Percentiles rank a stretch among this genome's conserved stretches.
Conservation (phyloP, 2,329 filamentous ascomycete genomes). For the Fusarium compactum region DNA sequence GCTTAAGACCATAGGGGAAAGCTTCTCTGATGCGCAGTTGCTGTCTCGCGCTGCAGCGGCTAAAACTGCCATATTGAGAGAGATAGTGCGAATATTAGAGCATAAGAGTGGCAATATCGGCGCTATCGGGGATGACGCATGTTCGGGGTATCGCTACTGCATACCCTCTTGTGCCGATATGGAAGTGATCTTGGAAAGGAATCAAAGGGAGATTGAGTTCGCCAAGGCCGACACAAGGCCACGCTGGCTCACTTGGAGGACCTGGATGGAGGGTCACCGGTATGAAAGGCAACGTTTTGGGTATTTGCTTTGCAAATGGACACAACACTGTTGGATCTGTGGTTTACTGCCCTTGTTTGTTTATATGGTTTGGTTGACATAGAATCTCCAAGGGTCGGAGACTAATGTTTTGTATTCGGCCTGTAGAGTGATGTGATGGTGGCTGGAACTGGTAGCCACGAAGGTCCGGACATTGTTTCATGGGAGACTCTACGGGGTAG, state of each 20-base stretch:
- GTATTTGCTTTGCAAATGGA: neutral
- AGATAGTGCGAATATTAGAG: neutral
- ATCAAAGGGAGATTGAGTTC: neutral
- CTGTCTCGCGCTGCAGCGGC: neutral
- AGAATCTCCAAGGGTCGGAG: neutral
- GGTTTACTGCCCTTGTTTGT: neutral
- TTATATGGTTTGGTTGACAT: neutral
- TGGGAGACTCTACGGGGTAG: neutral
- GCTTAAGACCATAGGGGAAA: neutral
- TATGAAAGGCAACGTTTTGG: neutral
- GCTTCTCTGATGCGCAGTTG: neutral
- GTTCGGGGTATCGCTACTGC: neutral
- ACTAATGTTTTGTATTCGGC: neutral
- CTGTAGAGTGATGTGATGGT: neutral
- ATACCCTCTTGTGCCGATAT: neutral
- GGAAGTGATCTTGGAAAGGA: neutral
- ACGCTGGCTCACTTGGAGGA: neutral
- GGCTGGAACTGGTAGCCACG: neutral
- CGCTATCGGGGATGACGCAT: neutral
- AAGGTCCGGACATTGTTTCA: fast-evolving
- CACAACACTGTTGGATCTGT: neutral
- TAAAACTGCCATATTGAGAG: neutral
- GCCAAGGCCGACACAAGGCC: neutral
- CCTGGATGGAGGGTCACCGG: neutral
- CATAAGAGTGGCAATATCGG: neutral